These are phyloP conservation scores for Massarina eburnea DNA, from an alignment of 2,329 filamentous ascomycete species.

Conservation along the genomic window DNA sequence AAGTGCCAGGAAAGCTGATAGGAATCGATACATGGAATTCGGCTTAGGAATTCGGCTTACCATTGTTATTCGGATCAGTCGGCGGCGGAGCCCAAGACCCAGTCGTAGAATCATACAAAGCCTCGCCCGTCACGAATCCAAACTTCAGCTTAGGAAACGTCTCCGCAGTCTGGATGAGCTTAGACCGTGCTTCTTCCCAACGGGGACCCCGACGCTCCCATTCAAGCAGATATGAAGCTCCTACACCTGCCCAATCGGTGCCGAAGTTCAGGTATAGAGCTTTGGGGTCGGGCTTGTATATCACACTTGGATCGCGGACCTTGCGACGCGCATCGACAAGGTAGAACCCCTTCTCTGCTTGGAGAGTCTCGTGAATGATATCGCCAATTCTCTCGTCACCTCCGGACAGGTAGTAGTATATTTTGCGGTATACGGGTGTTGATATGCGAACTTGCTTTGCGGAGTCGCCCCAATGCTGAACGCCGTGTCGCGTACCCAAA, in stretches of 20 bases:
- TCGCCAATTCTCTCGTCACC: constrained; percentile 61
- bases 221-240: constrained; percentile 60
- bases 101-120: constrained; percentile 53
- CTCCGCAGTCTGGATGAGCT: constrained; percentile 52
- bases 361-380: constrained; percentile 54
- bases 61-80: constrained; percentile 53
- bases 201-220: constrained; percentile 60
- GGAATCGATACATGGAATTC: no score
- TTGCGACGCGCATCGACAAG: constrained; percentile 61
- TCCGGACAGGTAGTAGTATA: constrained; percentile 59
- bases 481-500: constrained; percentile 63
- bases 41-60: no score
- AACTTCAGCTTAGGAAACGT: constrained; percentile 59
- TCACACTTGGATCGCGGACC: constrained; percentile 57
- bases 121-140: constrained; percentile 61
- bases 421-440: constrained; percentile 58
- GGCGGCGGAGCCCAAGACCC: constrained; percentile 57
- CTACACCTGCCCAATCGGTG: constrained; percentile 62
- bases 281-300: constrained; percentile 46
- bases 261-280: constrained; percentile 56
- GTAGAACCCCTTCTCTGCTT: constrained; percentile 57
- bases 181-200: constrained; percentile 55
- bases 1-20: no score
- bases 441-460: constrained; percentile 65
- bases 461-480: constrained; percentile 64